phyloP scores from a whole-genome alignment of 2,329 filamentous ascomycete species.

The Coniochaeta prunicola region DNA sequence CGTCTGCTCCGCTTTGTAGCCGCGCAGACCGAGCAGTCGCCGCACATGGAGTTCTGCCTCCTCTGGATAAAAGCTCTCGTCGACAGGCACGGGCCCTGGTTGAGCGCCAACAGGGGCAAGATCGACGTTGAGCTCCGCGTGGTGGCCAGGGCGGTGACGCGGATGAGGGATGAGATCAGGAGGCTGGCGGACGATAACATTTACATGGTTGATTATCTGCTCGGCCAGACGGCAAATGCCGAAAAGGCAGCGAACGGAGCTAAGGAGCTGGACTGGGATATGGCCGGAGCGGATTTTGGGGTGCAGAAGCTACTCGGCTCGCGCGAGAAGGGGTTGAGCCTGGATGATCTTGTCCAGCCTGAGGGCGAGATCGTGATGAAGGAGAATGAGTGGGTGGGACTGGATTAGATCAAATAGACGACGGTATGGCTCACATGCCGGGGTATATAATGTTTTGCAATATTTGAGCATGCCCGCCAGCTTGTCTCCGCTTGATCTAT shows the following conservation, averaged over 20 bases:
- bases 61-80: conserved; percentile 83
- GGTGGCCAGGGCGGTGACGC: conserved; percentile 71
- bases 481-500: no score
- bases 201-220: conserved; percentile 80
- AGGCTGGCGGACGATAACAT: conserved; percentile 80
- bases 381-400: conserved; percentile 40
- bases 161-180: conserved; percentile 76
- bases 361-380: conserved; percentile 22
- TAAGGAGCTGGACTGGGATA: conserved; percentile 7
- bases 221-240: conserved; percentile 36
- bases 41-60: conserved; percentile 91
- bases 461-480: not conserved
- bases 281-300: conserved; percentile 7
- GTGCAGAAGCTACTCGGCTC: conserved; percentile 20
- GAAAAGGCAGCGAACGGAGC: conserved; percentile 17
- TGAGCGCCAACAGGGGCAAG: conserved; percentile 72
- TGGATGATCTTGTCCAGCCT: conserved; percentile 21
- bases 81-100: conserved; percentile 74
- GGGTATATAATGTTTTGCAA: not conserved
- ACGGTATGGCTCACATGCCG: not conserved
- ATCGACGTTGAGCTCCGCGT: conserved; percentile 80
- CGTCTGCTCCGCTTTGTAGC: conserved; percentile 83
- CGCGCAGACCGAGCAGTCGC: conserved; percentile 78
- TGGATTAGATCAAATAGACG: conserved; percentile 30
- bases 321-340: conserved; percentile 12